These are phyloP conservation scores for Lodderomyces theae DNA, from an alignment of 1,139 yeast genomes.

Conservation along the genomic window DNA sequence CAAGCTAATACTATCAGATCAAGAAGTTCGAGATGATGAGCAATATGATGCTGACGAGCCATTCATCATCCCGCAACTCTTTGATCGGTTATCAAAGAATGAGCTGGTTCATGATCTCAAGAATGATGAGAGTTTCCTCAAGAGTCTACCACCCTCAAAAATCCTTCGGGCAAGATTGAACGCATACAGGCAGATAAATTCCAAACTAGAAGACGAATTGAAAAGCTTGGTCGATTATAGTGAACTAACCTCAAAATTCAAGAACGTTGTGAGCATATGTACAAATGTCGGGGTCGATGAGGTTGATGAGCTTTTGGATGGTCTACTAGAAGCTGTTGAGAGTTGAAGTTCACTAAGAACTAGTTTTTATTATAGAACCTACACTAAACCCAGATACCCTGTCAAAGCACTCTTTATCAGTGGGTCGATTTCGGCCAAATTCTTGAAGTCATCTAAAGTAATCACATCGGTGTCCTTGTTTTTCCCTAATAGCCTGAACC, in stretches of 20 bases:
- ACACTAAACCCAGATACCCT: slow-evolving; percentile 76
- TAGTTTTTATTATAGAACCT: too few species aligned
- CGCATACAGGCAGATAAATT: slow-evolving; percentile 57
- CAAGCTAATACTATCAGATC: slow-evolving; percentile 28
- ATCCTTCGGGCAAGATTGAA: slow-evolving; percentile 72
- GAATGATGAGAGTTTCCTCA: slow-evolving; percentile 23
- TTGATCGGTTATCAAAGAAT: slow-evolving; percentile 44
- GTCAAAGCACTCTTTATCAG: slow-evolving; percentile 77
- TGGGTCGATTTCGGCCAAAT: slow-evolving; percentile 78
- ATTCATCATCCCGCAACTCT: slow-evolving; percentile 60
- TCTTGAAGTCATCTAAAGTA: slow-evolving; percentile 76
- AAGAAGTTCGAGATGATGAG: slow-evolving; percentile 16
- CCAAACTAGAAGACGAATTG: slow-evolving; percentile 49
- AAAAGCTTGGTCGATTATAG: slow-evolving; percentile 49
- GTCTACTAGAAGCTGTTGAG: slow-evolving; percentile 86
- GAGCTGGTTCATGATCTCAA: slow-evolving; percentile 28
- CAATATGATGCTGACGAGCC: slow-evolving; percentile 82
- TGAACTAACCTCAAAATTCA: slow-evolving; percentile 77
- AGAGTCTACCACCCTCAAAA: slow-evolving; percentile 56
- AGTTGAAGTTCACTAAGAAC: slow-evolving; percentile 39
- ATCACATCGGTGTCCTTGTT: slow-evolving; percentile 62
- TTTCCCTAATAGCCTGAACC: slow-evolving; percentile 72
- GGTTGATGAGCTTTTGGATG: slow-evolving; percentile 82
- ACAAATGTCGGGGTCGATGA: slow-evolving; percentile 74
- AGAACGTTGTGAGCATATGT: slow-evolving; percentile 85